Base-by-base conservation (phyloP, 2,329 filamentous ascomycete species). In the Colletotrichum higginsianum region DNA sequence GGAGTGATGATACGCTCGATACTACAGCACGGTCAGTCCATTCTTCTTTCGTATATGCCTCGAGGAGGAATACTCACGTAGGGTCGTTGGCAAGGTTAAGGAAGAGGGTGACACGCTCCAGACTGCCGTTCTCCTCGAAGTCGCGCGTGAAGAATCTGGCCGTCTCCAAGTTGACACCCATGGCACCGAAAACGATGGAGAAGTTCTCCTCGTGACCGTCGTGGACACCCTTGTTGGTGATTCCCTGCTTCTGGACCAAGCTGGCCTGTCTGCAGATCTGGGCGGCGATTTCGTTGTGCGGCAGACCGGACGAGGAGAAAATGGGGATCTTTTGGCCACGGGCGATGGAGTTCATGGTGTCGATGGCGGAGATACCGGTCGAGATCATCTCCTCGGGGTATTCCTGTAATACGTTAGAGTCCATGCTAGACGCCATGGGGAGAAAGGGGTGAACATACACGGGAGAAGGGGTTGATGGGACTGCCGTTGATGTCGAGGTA, bases 381-480 rank as follows among this genome's bases (percentile, higher is more conserved):
- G 96, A 96, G 79, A 99, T 98, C 96, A 99, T 99, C 86, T 99
- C 97, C 87, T 99, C 96, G 79, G 96, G 96, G 82, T 99, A 99
- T 77, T 98, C 94, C 94, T 97, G 75, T 30, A 52, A 46, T 64
- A 47, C 73, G 73, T 79, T 66, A 79, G 76, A 15, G 21, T 46
- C 3, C 30, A 8, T 23, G 11, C 35, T 46, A 4, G 15, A 71
- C 61, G 67, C 13, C 16, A 21, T 55, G 30, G n/a, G 15, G 12
- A 16, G 42, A 15, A 12, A 16, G 44, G 13, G 62, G 62, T 46
- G 13, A 66, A 80, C 90, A 78, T 89, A 97, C 96, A 87, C 96
- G 91, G 73, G 95, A 96, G 87, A 96, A 98, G 73, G 96, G 96
- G 87, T 99, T 99, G 86, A 99, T 99, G 72, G 96, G 96, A 83